phyloP scores from a whole-genome alignment of 257 asterid species.

The Mitragyna speciosa region DNA sequence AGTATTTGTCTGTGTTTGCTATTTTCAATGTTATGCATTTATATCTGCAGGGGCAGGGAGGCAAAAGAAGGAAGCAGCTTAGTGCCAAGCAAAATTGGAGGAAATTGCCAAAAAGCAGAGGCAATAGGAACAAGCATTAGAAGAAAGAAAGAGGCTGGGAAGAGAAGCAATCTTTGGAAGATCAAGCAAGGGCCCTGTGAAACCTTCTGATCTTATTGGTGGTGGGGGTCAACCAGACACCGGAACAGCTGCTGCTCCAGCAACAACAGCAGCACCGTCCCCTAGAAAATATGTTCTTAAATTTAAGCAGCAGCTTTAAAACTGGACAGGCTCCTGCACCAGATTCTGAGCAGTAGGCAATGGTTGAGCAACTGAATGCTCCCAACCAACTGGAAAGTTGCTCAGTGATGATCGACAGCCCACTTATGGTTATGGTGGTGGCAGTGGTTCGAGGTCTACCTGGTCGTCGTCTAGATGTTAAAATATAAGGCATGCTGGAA shows the following conservation, averaged over 20 bases:
- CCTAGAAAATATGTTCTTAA: constrained; percentile 25
- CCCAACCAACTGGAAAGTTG: constrained; percentile 22
- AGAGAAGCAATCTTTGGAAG: constrained; percentile 29
- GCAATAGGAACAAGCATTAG: constrained; percentile 28
- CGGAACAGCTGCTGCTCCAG: constrained; percentile 7
- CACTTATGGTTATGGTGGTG: constrained; percentile 18
- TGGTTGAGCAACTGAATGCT: constrained; percentile 12
- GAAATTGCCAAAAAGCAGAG: constrained; percentile 38
- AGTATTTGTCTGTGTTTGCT: too few relatives aligned
- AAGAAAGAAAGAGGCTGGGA: constrained; percentile 37
- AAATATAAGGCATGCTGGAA: not conserved
- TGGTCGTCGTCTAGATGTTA: constrained; percentile 17
- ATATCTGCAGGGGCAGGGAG: constrained; percentile 30
- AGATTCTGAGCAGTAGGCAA: constrained; percentile 17
- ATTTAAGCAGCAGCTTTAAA: constrained; percentile 10
- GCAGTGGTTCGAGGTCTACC: constrained; percentile 9
- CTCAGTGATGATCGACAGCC: constrained; percentile 14
- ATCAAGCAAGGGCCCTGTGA: constrained; percentile 1
- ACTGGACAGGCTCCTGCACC: constrained; percentile 17
- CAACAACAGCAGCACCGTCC: constrained; percentile 11
- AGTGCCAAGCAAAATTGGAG: constrained; percentile 33
- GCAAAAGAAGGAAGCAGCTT: constrained; percentile 40
- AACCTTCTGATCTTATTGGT: not conserved
- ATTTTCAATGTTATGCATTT: not conserved
- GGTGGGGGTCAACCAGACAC: constrained; percentile 1